A percentile compares a stretch with the other conserved stretches of the same genome.
phyloP scores from a whole-genome alignment of 225 moss, liverwort and hornwort species.

The Takakia lepidozioides region DNA sequence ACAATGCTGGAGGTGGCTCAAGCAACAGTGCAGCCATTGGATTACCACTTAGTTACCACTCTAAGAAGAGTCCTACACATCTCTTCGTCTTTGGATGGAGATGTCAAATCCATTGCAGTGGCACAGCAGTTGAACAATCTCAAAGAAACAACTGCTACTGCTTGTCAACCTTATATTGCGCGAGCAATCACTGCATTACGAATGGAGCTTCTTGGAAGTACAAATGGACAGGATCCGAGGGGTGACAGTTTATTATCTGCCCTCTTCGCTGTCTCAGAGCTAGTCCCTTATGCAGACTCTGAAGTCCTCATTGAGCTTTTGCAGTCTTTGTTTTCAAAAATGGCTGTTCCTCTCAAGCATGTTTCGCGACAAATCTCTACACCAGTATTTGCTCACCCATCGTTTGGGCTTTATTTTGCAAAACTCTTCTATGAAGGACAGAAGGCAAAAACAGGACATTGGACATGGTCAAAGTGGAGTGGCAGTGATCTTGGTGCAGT shows the following conservation, averaged over 20 bases:
- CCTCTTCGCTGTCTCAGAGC: slow-evolving; percentile 42
- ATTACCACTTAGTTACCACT: too few relatives aligned
- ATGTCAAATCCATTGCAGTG: slow-evolving; percentile 17
- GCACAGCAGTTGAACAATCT: slow-evolving; percentile 25
- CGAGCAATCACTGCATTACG: slow-evolving; percentile 34
- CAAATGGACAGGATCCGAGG: slow-evolving; percentile 10
- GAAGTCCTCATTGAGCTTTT: slow-evolving; percentile 39
- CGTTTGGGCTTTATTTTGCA: too few relatives aligned
- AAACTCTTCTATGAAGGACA: too few relatives aligned
- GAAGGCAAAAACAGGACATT: too few relatives aligned
- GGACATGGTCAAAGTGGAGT: too few relatives aligned
- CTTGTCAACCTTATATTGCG: slow-evolving; percentile 37
- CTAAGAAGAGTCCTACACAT: too few relatives aligned
- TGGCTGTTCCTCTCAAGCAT: too few relatives aligned
- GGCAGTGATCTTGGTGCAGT: slow-evolving; percentile 9
- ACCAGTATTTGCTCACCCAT: too few relatives aligned
- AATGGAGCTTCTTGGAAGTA: slow-evolving; percentile 5
- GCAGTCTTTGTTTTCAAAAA: slow-evolving; percentile 32
- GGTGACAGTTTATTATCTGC: slow-evolving; percentile 33
- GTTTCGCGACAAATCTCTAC: too few relatives aligned
- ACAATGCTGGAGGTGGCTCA: too few relatives aligned
- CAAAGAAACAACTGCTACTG: slow-evolving; percentile 24
- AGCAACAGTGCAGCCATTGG: too few relatives aligned
- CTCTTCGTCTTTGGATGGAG: slow-evolving; percentile 19
- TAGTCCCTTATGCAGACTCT: slow-evolving; percentile 50